Evolutionary conservation across 257 asterid species (phyloP), one percentile per base, ranked within the genome.

Genomic region (Datura wrightii): DNA sequence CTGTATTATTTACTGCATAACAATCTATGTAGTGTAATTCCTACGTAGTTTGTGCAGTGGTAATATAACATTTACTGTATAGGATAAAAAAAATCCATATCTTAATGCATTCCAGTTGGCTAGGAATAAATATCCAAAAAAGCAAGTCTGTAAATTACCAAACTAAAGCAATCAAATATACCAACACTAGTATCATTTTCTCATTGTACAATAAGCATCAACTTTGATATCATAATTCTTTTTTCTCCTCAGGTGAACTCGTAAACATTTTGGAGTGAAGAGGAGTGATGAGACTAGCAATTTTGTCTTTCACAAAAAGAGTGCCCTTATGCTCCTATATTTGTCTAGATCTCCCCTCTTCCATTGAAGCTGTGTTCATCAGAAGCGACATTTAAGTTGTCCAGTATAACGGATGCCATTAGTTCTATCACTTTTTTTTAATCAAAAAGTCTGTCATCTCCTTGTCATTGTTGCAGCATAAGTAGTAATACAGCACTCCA

Each of bases 101-200:
- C n/a, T 5, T 58, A 18, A 58, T 58, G 65, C 24, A 18, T n/a
- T 58, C 34, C 65, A 58, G 65, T 58, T 18, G 31, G 34, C 65
- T 58, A 16, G 65, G 31, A 58, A 58, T 18, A 58, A 58, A 58
- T 18, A 6, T 58, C 65, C 65, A 18, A 2, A 56, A 24, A 56
- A 56, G 9, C 60, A 56, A 16, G 24, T 56, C 79, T 41, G 53
- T 18, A 39, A 16, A 66, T 66, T 66, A 36, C 48, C 44, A 2
- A 13, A 66, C 5, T 16, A 16, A 7, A 39, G 31, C 50, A 36
- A 69, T 16, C 34, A 7, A 41, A 41, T 42, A 70, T 70, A 15
- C 79, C 8, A n/a, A 70, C 36, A 70, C 36, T 69, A 39, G 79
- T 70, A 70, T 70, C 54, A 70, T 42, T 42, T 42, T 41, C 54